Evolutionary conservation across 345 rosid species (phyloP).

Genomic region (Geranium brycei): DNA sequence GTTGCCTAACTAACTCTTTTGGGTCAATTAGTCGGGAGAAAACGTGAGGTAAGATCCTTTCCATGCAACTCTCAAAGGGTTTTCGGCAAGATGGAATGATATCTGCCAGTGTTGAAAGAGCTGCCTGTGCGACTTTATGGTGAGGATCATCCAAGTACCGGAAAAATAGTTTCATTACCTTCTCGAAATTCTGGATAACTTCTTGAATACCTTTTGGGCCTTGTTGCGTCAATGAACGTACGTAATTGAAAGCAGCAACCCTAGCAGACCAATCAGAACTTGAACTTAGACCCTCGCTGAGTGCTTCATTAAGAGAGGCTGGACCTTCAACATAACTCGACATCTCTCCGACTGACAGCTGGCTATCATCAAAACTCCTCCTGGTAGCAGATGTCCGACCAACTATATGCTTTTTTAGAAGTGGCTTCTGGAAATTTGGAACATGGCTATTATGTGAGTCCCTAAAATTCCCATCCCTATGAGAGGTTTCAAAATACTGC

Average conservation of each 20-base stretch:
- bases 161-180: constrained; percentile 95
- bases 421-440: constrained; percentile 97
- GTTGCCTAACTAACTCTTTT: constrained; percentile 91
- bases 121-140: constrained; percentile 99
- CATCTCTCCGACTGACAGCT: constrained; percentile 66
- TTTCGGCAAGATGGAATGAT: constrained; percentile 89
- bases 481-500: constrained; percentile 50
- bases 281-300: constrained; percentile 77
- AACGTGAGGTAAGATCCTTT: constrained; percentile 91
- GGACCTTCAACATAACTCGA: constrained; percentile 71
- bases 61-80: constrained; percentile 97
- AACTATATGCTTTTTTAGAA: constrained; percentile 66
- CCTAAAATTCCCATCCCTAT: constrained; percentile 47
- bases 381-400: constrained; percentile 78
- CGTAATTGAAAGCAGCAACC: constrained; percentile 86
- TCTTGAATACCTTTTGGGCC: constrained; percentile 93
- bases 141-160: constrained; percentile 98
- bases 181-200: constrained; percentile 85
- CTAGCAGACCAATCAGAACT: constrained; percentile 97
- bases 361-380: constrained; percentile 91
- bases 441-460: constrained; percentile 62
- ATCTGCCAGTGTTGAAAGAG: constrained; percentile 88
- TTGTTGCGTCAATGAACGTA: constrained; percentile 74
- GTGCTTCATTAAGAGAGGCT: constrained; percentile 74
- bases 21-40: constrained; percentile 95